Percentiles rank a stretch among this genome's conserved stretches.
Evolutionary conservation across 768 basidiomycete species (phyloP).

Genomic region (Postia placenta): DNA sequence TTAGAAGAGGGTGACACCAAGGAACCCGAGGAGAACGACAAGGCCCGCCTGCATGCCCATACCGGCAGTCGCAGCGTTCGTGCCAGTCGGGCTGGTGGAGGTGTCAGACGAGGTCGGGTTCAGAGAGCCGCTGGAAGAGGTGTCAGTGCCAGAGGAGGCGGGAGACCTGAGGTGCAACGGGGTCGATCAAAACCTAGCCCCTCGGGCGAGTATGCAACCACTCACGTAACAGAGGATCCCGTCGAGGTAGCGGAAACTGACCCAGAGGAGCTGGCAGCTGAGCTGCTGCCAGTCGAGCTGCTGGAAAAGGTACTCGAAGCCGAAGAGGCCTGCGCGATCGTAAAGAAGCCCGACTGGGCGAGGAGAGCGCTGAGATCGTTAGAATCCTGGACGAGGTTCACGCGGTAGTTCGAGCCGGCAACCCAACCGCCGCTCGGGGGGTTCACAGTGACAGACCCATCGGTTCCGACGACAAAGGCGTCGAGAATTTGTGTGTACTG

Average conservation of each 20-base stretch:
- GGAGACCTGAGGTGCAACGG: background rate
- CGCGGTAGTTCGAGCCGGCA: slow-evolving; percentile 51
- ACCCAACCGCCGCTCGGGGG: slow-evolving; percentile 66
- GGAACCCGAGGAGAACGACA: slow-evolving; percentile 28
- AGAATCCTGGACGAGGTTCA: slow-evolving; percentile 61
- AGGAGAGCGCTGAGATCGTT: slow-evolving; percentile 45
- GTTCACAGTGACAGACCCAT: slow-evolving; percentile 33
- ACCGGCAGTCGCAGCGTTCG: slow-evolving; percentile 25
- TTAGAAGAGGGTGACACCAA: slow-evolving; percentile 32
- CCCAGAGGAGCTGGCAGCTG: slow-evolving; percentile 23
- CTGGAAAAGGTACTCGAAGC: slow-evolving; percentile 16
- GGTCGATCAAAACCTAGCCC: slow-evolving; percentile 4
- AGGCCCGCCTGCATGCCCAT: slow-evolving; percentile 26
- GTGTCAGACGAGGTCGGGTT: background rate
- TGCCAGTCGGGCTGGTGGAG: slow-evolving; percentile 4
- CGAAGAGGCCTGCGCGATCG: slow-evolving; percentile 28
- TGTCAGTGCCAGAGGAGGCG: slow-evolving; percentile 14
- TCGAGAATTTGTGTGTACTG: slow-evolving; percentile 42
- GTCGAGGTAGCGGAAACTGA: slow-evolving; percentile 19
- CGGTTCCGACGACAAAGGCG: slow-evolving; percentile 46
- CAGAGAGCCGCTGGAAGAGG: slow-evolving; percentile 1
- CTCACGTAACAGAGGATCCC: slow-evolving; percentile 14
- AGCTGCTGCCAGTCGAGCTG: slow-evolving; percentile 15
- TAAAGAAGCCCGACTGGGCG: slow-evolving; percentile 68
- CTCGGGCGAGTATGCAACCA: background rate